A percentile compares a stretch with the other conserved stretches of the same genome.
phyloP scores from a whole-genome alignment of 176 grass and related monocot species.

The Cocos nucifera region DNA sequence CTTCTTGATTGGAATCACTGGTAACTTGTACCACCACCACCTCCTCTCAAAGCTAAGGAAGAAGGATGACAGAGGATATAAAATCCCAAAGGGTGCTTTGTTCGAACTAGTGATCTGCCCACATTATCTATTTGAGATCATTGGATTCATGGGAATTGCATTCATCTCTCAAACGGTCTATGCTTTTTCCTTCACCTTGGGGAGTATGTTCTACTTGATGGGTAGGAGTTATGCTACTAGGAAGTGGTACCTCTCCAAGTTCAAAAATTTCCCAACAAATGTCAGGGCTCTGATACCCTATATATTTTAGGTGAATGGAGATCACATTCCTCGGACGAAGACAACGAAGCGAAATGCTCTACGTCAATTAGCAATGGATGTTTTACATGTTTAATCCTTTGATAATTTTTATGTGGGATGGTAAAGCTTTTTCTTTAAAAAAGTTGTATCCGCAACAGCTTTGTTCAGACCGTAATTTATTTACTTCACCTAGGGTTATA shows the following conservation, averaged over 20 bases:
- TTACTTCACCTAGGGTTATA: no score
- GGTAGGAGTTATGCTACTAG: slow-evolving; percentile 64
- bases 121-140: slow-evolving; percentile 82
- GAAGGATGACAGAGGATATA: slow-evolving; percentile 34
- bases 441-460: no score
- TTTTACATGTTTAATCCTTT: no score
- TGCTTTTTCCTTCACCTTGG: slow-evolving; percentile 31
- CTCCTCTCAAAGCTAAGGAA: slow-evolving; percentile 44
- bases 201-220: slow-evolving; percentile 40
- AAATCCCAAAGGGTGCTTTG: slow-evolving; percentile 55
- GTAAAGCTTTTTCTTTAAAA: no score
- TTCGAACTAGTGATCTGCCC: slow-evolving; percentile 53
- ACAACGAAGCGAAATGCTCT: no score
- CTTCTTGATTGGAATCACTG: slow-evolving; percentile 41
- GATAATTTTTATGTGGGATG: no score
- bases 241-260: slow-evolving; percentile 68
- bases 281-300: slow-evolving; percentile 68
- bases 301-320: slow-evolving; percentile 24
- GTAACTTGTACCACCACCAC: slow-evolving; percentile 74
- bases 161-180: slow-evolving; percentile 60
- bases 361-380: no score
- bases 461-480: no score
- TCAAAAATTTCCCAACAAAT: slow-evolving; percentile 30
- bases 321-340: no score
- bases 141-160: slow-evolving; percentile 43